A percentile compares a stretch with the other conserved stretches of the same genome.
Evolutionary conservation across 2,329 filamentous ascomycete species (phyloP).

Genomic region (Penicillium expansum): DNA sequence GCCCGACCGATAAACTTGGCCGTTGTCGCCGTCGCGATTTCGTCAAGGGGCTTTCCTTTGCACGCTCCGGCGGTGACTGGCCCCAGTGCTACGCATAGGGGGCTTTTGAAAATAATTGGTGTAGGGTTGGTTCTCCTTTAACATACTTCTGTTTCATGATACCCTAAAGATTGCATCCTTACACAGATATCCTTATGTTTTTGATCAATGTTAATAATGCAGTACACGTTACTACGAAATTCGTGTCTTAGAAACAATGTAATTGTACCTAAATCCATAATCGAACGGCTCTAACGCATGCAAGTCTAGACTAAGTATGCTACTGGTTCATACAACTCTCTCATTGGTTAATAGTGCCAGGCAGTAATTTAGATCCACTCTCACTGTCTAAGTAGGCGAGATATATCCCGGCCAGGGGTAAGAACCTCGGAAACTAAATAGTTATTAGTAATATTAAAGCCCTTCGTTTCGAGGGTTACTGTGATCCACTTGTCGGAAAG

Average conservation of each 20-base stretch:
- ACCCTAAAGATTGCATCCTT: not conserved
- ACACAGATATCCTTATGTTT: not conserved
- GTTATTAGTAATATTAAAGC: too few species aligned
- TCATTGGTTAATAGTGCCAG: too few species aligned
- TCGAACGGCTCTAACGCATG: not conserved
- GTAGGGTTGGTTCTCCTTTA: not conserved
- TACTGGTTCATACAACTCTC: too few species aligned
- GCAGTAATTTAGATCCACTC: too few species aligned
- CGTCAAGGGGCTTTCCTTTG: conserved; percentile 73
- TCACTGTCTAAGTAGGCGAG: too few species aligned
- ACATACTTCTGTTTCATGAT: not conserved
- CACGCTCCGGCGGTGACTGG: conserved; percentile 70
- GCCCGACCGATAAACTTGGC: conserved; percentile 66
- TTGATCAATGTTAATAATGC: not conserved
- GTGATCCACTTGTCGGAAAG: too few species aligned
- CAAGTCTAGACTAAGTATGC: too few species aligned
- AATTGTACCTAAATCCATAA: not conserved
- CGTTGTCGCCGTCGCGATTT: conserved; percentile 69
- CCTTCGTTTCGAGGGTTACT: too few species aligned
- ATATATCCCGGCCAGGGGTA: too few species aligned
- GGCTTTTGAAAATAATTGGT: not conserved
- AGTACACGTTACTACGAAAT: not conserved
- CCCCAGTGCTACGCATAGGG: conserved; percentile 53
- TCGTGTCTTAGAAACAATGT: not conserved
- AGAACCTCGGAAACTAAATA: too few species aligned